phyloP scores from a whole-genome alignment of 805 yeast species.

The Sungouiozyma ichnusensis region DNA sequence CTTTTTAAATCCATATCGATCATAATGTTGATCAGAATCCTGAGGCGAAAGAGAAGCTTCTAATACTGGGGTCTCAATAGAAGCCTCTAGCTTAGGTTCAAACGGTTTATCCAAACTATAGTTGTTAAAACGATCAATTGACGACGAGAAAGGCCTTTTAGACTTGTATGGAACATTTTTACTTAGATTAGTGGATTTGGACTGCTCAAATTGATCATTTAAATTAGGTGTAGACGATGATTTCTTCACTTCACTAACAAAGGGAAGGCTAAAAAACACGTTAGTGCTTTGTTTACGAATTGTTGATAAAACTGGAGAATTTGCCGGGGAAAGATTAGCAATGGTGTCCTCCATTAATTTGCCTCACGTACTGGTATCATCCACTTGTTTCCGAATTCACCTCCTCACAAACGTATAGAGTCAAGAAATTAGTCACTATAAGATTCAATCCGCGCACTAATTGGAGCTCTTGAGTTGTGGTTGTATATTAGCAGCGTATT shows the following conservation, averaged over 20 bases:
- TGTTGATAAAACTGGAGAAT: background rate
- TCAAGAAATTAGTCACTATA: too few species aligned
- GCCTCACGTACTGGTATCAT: too few species aligned
- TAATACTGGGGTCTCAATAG: background rate
- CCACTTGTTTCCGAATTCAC: too few species aligned
- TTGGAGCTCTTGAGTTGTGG: too few species aligned
- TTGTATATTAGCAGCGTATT: too few species aligned
- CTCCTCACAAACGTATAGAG: too few species aligned
- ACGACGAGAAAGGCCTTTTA: background rate
- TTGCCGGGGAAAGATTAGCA: background rate
- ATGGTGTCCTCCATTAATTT: background rate
- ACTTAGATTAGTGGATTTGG: background rate
- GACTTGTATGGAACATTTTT: background rate
- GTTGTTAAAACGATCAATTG: background rate
- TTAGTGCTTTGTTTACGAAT: background rate
- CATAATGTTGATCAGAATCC: constrained; percentile 30
- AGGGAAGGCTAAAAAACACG: background rate
- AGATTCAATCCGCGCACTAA: too few species aligned
- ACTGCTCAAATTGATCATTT: background rate
- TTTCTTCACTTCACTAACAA: constrained; percentile 1
- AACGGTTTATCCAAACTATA: background rate
- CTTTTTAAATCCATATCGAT: constrained; percentile 83
- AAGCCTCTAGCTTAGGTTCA: background rate
- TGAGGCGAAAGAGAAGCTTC: background rate
- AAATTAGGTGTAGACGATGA: constrained; percentile 3